A percentile compares a stretch with the other conserved stretches of the same genome.
Evolutionary conservation across 768 basidiomycete species (phyloP).

Genomic region (Butyriboletus loyo): DNA sequence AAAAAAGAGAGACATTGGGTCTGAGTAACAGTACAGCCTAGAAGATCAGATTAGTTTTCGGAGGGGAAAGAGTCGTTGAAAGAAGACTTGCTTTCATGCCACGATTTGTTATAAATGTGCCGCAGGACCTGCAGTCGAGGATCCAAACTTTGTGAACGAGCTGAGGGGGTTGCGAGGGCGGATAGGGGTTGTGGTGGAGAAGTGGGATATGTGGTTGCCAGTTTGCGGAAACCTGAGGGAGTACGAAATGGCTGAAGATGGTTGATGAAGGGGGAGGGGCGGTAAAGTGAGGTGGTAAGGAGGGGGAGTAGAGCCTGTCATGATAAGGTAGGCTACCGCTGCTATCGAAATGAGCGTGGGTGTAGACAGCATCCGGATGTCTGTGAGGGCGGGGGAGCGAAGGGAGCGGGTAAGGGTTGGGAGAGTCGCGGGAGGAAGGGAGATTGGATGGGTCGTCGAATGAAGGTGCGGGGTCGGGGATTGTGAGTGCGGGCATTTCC

Average conservation of each 20-base stretch:
- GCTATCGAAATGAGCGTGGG: conserved; percentile 27
- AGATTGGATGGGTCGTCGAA: conserved; percentile 2
- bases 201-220: conserved; percentile 36
- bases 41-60: conserved; percentile 5
- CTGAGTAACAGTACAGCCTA: conserved; percentile 82
- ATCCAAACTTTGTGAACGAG: conserved; percentile 77
- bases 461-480: conserved; percentile 4
- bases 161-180: conserved; percentile 35
- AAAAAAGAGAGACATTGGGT: conserved; percentile 78
- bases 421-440: conserved; percentile 2
- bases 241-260: conserved; percentile 28
- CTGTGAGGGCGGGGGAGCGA: conserved; percentile 18
- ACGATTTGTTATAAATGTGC: conserved; percentile 74
- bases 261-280: conserved; percentile 17
- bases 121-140: conserved; percentile 72
- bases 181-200: conserved; percentile 43
- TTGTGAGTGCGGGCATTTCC: conserved; percentile 32
- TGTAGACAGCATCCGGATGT: conserved; percentile 12
- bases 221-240: conserved; percentile 14
- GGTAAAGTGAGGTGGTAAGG: conserved; percentile 10
- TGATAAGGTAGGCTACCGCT: conserved; percentile 5
- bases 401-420: conserved; percentile 23
- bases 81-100: conserved; percentile 69
- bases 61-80: neutral
- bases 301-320: conserved; percentile 15